Conservation (phyloP, 805 yeast species). For the Saccharomycopsis sp. region DNA sequence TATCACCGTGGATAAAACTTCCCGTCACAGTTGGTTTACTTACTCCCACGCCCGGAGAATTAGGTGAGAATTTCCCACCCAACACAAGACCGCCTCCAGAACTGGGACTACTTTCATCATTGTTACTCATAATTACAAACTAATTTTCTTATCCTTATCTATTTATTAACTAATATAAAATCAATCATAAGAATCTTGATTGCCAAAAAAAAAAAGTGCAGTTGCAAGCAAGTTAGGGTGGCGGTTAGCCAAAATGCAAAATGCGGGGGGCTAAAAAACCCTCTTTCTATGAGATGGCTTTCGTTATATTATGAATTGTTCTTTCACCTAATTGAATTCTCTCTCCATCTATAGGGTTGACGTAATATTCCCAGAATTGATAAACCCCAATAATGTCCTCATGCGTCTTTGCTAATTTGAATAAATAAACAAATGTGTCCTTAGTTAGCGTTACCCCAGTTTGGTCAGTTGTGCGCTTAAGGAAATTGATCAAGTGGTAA, state of each 20-base stretch:
- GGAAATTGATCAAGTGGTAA: background rate
- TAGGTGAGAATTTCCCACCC: background rate
- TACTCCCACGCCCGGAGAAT: slow-evolving; percentile 1
- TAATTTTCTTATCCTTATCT: background rate
- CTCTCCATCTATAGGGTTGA: no score
- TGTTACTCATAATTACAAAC: background rate
- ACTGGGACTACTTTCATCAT: background rate
- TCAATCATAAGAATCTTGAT: no score
- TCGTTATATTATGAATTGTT: no score
- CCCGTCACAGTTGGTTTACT: slow-evolving; percentile 9
- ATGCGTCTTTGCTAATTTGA: background rate
- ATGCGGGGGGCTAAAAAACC: no score
- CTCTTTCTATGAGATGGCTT: no score
- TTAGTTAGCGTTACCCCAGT: background rate
- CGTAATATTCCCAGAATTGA: background rate
- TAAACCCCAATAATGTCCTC: background rate
- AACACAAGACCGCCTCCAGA: background rate
- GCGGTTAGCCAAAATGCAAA: no score
- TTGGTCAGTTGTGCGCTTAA: background rate
- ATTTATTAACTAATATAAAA: no score
- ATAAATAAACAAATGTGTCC: slow-evolving; percentile 3
- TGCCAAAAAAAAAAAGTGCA: no score
- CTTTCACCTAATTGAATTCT: no score
- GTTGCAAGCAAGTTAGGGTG: no score
- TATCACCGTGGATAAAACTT: background rate